A percentile compares a stretch with the other conserved stretches of the same genome.
Conservation (phyloP, 345 rosid genomes). For the Barbarea vulgaris region DNA sequence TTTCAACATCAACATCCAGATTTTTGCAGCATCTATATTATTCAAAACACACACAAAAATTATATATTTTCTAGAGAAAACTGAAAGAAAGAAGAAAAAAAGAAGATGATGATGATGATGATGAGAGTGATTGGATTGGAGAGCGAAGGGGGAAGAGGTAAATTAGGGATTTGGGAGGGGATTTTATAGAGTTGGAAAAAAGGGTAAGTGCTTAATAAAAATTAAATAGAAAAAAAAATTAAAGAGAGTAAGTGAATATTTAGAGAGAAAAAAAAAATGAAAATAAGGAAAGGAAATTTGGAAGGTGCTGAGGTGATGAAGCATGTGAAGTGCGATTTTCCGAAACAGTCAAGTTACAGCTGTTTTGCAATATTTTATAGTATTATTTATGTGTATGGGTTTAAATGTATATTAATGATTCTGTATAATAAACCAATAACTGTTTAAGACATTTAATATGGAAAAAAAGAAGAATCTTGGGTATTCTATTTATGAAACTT, state of each 20-base stretch:
- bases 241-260: constrained; percentile 2
- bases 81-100: background rate
- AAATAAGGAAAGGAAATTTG: background rate
- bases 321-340: constrained; percentile 37
- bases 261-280: no score
- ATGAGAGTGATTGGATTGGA: constrained; percentile 16
- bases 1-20: constrained; percentile 43
- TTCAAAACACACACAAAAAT: background rate
- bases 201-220: background rate
- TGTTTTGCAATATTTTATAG: constrained; percentile 31
- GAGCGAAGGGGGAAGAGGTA: constrained; percentile 38
- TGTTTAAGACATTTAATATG: background rate
- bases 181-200: constrained; percentile 28
- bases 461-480: background rate
- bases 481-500: background rate
- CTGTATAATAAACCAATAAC: constrained; percentile 5
- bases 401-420: constrained; percentile 6
- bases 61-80: background rate
- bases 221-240: background rate
- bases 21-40: constrained; percentile 23
- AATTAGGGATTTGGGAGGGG: constrained; percentile 14
- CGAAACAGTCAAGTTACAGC: constrained; percentile 41
- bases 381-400: constrained; percentile 16
- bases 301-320: constrained; percentile 27
- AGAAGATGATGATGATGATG: background rate